Conservation (phyloP, 306 rosid species). For the Prunus mongolica region DNA sequence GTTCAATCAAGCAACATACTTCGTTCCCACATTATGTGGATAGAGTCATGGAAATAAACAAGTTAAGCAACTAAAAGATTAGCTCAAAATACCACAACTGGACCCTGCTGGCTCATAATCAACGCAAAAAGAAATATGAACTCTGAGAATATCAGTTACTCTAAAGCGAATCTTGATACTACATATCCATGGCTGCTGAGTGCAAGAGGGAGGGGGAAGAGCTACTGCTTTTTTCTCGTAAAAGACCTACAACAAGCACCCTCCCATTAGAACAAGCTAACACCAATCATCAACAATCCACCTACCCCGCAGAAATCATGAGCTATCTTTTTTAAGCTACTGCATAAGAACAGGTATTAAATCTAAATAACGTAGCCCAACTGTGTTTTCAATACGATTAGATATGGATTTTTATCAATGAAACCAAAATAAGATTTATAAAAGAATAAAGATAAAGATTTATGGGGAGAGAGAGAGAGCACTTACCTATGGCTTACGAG, state of each 20-base stretch:
- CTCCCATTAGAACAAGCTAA: neutral
- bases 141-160: neutral
- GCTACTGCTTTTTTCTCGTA: slow-evolving; percentile 72
- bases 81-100: neutral
- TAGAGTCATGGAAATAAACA: neutral
- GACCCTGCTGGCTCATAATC: neutral
- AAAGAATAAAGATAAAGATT: neutral
- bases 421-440: neutral
- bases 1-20: neutral
- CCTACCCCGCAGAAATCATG: neutral
- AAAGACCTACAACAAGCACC: slow-evolving; percentile 41
- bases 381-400: neutral
- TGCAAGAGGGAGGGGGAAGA: neutral
- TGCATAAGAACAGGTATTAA: neutral
- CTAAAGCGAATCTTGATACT: neutral
- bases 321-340: neutral
- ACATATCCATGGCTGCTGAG: slow-evolving; percentile 2
- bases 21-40: neutral
- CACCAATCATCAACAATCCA: neutral
- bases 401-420: neutral
- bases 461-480: neutral
- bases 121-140: neutral
- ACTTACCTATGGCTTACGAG: slow-evolving; percentile 52
- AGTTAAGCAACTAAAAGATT: neutral
- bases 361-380: neutral